A percentile compares a stretch with the other conserved stretches of the same genome.
These are phyloP conservation scores for Cladosporium sp. DNA, from an alignment of 2,329 filamentous ascomycete genomes.

Conservation along the genomic window DNA sequence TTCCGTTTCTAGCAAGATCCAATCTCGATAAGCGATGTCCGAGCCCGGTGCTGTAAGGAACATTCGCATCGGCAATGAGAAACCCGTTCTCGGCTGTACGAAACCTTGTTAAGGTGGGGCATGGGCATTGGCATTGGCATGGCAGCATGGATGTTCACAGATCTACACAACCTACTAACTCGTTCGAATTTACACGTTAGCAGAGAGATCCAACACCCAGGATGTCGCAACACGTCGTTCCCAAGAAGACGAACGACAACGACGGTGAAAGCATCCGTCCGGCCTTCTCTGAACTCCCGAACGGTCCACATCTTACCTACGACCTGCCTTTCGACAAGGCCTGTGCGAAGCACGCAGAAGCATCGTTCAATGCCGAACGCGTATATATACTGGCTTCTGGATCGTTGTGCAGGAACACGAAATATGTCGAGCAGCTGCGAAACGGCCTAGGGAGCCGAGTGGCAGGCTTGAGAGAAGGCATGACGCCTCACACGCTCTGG, in stretches of 20 bases:
- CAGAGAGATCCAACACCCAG: not conserved
- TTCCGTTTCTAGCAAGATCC: not conserved
- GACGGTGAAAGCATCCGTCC: slow-evolving; percentile 18
- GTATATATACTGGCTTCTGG: slow-evolving; percentile 56
- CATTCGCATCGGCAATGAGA: not conserved
- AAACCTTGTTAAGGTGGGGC: not conserved
- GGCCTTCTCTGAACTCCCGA: slow-evolving; percentile 19
- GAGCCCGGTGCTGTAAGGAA: not conserved
- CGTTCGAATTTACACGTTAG: too few species aligned
- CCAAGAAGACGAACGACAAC: not conserved
- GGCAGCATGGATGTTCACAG: not conserved
- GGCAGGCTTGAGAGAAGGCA: slow-evolving; percentile 51
- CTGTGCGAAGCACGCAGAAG: slow-evolving; percentile 46
- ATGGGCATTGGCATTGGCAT: not conserved
- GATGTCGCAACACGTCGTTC: not conserved
- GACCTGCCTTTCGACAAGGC: slow-evolving; percentile 50
- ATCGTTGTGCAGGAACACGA: slow-evolving; percentile 50
- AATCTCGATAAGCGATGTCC: not conserved
- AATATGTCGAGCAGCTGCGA: slow-evolving; percentile 46
- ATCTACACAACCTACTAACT: not conserved
- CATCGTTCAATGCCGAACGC: slow-evolving; percentile 47
- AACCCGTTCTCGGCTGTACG: not conserved
- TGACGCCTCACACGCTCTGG: slow-evolving; percentile 57
- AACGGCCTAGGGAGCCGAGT: slow-evolving; percentile 43
- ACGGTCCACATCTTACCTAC: slow-evolving; percentile 47